Evolutionary conservation across 2,329 filamentous ascomycete species (phyloP).

Genomic region (Ascochyta lentis): DNA sequence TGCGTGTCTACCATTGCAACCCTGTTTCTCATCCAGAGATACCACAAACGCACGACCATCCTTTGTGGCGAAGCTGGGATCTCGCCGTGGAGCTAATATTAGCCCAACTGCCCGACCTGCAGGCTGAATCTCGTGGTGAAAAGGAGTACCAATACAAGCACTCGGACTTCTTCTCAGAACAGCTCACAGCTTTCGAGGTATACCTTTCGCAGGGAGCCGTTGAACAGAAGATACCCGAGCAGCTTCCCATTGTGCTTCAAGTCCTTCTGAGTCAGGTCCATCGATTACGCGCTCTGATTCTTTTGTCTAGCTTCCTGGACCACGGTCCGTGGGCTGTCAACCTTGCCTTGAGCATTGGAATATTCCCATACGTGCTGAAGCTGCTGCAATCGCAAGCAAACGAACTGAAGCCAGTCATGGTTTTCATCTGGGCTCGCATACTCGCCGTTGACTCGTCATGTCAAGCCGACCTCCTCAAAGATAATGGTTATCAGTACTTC

Average conservation of each 20-base stretch:
- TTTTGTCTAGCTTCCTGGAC: conserved; percentile 92
- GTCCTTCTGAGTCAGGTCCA: conserved; percentile 96
- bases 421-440: conserved; percentile 98
- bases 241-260: conserved; percentile 94
- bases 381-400: conserved; percentile 91
- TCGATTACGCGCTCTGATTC: conserved; percentile 84
- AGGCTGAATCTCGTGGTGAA: conserved; percentile 77
- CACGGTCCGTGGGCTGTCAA: conserved; percentile 99
- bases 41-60: conserved; percentile 94
- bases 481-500: conserved; percentile 97
- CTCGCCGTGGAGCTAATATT: conserved; percentile 94
- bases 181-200: conserved; percentile 95
- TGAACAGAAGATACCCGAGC: conserved; percentile 86
- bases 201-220: conserved; percentile 87
- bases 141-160: conserved; percentile 88
- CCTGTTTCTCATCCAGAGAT: conserved; percentile 89
- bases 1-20: conserved; percentile 95
- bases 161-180: conserved; percentile 95
- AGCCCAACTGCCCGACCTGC: conserved; percentile 82
- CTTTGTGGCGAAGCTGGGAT: conserved; percentile 97
- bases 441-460: conserved; percentile 94
- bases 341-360: conserved; percentile 93
- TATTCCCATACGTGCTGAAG: conserved; percentile 99
- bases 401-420: conserved; percentile 97
- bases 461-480: conserved; percentile 92